Evolutionary conservation across 805 yeast species (phyloP), one percentile per base, ranked within the genome.

Genomic region (Candida wancherniae): DNA sequence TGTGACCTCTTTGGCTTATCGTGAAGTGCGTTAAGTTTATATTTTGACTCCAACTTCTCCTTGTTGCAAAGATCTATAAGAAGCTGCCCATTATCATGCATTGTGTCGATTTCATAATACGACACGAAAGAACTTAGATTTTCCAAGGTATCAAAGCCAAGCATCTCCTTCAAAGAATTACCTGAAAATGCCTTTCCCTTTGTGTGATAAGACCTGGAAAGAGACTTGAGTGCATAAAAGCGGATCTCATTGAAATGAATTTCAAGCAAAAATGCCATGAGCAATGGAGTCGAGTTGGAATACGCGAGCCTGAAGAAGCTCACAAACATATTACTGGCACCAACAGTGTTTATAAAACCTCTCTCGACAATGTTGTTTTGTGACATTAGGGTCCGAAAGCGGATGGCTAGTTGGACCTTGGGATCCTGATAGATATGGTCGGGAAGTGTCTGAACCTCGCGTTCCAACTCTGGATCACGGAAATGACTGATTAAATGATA

Each of bases 391-490:
- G 77, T 73, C 40, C 97, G 69, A 29, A 90, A 61, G 50, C 73
- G 71, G 19, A 87, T 51, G 1, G 95, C 95, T 14, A 77, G 50
- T 49, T 82, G 92, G 9, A 92, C 77, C 9, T 63, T 49, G 0
- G 63, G 61, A 48, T 81, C 69, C 14, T 69, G 46, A 20, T 77
- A 64, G 1, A 90, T 65, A 2, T 61, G 48, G 2, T 40, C 34
- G 0, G 97, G 95, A 22, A 87, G 56, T 10, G 66, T 60, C 51
- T 85, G 94, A 8, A 83, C 52, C 40, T 75, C 82, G 33, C 87
- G 67, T 41, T 85, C 96, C 28, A 84, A 60, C 44, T 87, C 97
- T 0, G 92, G 80, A 52, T 92, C 97, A 44, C 84, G 68, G 6
- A 84, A 59, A 45, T 86, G 90, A 44, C 87, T 75, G 11, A 92